These are phyloP conservation scores for Pisolithus thermaeus DNA, from an alignment of 1,284 basidiomycete species.

Conservation along the genomic window DNA sequence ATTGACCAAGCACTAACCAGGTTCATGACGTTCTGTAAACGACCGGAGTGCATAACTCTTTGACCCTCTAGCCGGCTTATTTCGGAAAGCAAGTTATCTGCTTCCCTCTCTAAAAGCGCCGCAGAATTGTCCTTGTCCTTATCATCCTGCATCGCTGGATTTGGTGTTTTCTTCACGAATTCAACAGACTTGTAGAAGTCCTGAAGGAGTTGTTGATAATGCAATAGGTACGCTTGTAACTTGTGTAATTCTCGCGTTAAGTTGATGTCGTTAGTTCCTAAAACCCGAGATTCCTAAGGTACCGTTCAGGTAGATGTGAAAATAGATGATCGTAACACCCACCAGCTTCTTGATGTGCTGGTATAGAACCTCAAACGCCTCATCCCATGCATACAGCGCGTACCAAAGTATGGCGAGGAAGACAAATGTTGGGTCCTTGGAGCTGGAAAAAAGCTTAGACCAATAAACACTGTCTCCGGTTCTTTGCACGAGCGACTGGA, in stretches of 20 bases:
- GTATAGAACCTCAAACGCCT: slow-evolving; percentile 47
- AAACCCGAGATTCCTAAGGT: slow-evolving; percentile 38
- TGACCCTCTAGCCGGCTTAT: slow-evolving; percentile 41
- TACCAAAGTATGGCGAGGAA: slow-evolving; percentile 52
- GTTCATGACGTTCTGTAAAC: slow-evolving; percentile 48
- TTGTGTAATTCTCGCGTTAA: slow-evolving; percentile 49
- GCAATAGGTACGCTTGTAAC: slow-evolving; percentile 48
- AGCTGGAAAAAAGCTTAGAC: slow-evolving; percentile 43
- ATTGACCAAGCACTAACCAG: slow-evolving; percentile 33
- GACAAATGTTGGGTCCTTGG: slow-evolving; percentile 47
- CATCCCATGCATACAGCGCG: slow-evolving; percentile 53
- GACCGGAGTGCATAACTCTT: slow-evolving; percentile 37
- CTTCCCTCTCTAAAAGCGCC: slow-evolving; percentile 37
- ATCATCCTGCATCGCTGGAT: slow-evolving; percentile 35
- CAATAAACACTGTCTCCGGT: slow-evolving; percentile 46
- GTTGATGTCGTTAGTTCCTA: slow-evolving; percentile 27
- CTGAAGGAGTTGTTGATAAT: slow-evolving; percentile 45
- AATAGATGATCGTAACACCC: slow-evolving; percentile 5
- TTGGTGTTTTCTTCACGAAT: slow-evolving; percentile 42
- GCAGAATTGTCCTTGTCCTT: slow-evolving; percentile 9
- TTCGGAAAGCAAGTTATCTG: slow-evolving; percentile 36
- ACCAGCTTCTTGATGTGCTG: slow-evolving; percentile 42
- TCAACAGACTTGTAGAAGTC: slow-evolving; percentile 48
- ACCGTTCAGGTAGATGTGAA: slow-evolving; percentile 2
- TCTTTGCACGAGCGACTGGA: slow-evolving; percentile 32